These are phyloP conservation scores for Syncephalastrum sp. DNA, from an alignment of 371 early-diverging fungal genomes.

Conservation along the genomic window DNA sequence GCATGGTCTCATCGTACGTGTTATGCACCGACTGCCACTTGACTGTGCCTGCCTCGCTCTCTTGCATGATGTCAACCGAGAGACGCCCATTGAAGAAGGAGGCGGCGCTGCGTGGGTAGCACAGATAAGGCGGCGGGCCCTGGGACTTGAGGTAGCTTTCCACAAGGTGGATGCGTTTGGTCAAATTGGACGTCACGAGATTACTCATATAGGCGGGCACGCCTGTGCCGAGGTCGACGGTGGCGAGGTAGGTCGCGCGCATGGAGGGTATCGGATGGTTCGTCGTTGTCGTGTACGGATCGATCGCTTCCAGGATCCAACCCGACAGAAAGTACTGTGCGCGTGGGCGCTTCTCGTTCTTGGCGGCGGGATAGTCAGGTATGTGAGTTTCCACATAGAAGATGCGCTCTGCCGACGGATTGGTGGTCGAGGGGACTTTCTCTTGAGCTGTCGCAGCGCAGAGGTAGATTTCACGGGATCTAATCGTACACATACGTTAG, in stretches of 20 bases:
- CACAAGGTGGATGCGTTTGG: conserved; percentile 46
- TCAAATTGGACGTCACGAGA: conserved; percentile 39
- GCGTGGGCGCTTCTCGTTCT: conserved; percentile 31
- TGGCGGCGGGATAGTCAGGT: conserved; percentile 25
- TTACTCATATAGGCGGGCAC: conserved; percentile 58
- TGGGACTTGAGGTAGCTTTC: conserved; percentile 48
- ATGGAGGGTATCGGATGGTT: conserved; percentile 63
- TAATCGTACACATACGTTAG: conserved; percentile 1
- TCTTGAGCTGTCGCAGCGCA: conserved; percentile 37
- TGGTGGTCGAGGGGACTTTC: conserved; percentile 19
- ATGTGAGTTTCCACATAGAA: conserved; percentile 41
- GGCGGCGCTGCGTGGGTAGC: conserved; percentile 7
- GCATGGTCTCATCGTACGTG: no score
- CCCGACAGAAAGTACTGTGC: conserved; percentile 51
- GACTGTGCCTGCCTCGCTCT: no score
- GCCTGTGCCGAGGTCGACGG: conserved; percentile 50
- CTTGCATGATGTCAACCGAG: no score
- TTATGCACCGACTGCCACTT: no score
- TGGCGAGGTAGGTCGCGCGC: conserved; percentile 49
- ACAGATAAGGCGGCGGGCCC: conserved; percentile 50
- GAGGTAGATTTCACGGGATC: conserved; percentile 38
- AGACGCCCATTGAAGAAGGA: no score
- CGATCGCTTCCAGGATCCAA: conserved; percentile 59
- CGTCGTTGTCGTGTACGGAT: conserved; percentile 54
- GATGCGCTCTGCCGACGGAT: conserved; percentile 21